Evolutionary conservation across 495 filamentous ascomycete genomes (phyloP), one percentile per base, ranked within the genome.

Genomic region (Annulohypoxylon maeteangense): DNA sequence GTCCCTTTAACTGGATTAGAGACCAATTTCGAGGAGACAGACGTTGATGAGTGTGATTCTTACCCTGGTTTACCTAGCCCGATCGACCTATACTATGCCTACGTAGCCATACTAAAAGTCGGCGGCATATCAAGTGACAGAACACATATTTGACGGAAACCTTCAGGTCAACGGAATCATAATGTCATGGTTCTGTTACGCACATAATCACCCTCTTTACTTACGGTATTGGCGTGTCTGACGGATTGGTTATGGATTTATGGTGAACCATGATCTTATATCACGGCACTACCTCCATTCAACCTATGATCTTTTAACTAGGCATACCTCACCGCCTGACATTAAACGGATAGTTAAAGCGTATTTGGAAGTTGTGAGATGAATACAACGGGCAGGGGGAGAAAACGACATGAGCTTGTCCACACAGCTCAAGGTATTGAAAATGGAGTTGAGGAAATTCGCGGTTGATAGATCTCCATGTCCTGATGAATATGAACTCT

Each of bases 1-100:
- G 80, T 55, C 76, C 80, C 7, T 51, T 82, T 7, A 40, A 60
- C 50, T 83, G 81, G 81, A 27, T 83, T 23, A 69, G 80, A 58
- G 79, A 79, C 42, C 78, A 74, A 20, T 81, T 81, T 36, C 42
- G 71, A 56, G 76, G 75, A 20, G 74, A 74, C 27, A 70, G 71
- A 27, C 71, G 71, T 12, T 42, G 51, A n/a, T 70, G n/a, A 70
- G 18, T 32, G 40, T n/a, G 14, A 29, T 38, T 12, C 8, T 58
- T 16, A 10, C 12, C 65, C 16, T 54, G 20, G 16, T 51, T 42
- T 16, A 27, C 18, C 20, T 11, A 12, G 48, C 31, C 40, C 32
- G 20, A 10, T 44, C 8, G 23, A n/a, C 22, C 11, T 18, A 29
- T 18, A 34, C 53, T 20, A 25, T 16, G 25, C 1, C 20, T 20